Base-by-base conservation (phyloP, 163 green algal genomes). In the Chlorella variabilis region DNA sequence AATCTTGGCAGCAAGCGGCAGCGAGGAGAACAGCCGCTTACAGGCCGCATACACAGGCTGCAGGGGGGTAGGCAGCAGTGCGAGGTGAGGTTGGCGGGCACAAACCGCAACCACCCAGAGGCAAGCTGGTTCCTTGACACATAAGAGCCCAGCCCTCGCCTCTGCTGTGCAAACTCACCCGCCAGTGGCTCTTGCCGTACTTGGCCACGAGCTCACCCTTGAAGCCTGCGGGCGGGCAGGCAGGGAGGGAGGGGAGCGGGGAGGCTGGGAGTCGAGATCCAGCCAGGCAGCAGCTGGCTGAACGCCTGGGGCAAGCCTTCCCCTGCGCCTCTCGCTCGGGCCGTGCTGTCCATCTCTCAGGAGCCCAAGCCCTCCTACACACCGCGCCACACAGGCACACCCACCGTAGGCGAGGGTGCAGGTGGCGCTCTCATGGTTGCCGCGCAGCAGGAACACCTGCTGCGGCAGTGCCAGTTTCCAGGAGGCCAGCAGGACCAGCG, bases 341-440 rank as follows among this genome's bases (percentile, higher is more conserved):
- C n/a, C n/a, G n/a, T n/a, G n/a, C n/a, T n/a, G n/a, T n/a, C n/a
- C n/a, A n/a, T n/a, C n/a, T n/a, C n/a, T n/a, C n/a, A n/a, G n/a
- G n/a, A n/a, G n/a, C n/a, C n/a, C n/a, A n/a, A n/a, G n/a, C n/a
- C n/a, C n/a, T n/a, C n/a, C n/a, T n/a, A n/a, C n/a, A n/a, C n/a
- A n/a, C n/a, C n/a, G n/a, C n/a, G n/a, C n/a, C n/a, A n/a, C n/a
- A n/a, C n/a, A n/a, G n/a, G n/a, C n/a, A n/a, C n/a, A n/a, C n/a
- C n/a, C n/a, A n/a, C n/a, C 97, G 78, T 99, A 99, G 27, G 91
- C 79, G 31, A 88, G 86, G n/a, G 93, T 96, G 88, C 95, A 98
- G 21, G 91, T 97, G 21, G 87, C 88, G 45, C 85, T 94, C 86
- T 99, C 96, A 83, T 99, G 97, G 88, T 99, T 99, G 62, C 97